Evolutionary conservation across 495 filamentous ascomycete genomes (phyloP), one percentile per base, ranked within the genome.

Genomic region (Neurospora terricola): DNA sequence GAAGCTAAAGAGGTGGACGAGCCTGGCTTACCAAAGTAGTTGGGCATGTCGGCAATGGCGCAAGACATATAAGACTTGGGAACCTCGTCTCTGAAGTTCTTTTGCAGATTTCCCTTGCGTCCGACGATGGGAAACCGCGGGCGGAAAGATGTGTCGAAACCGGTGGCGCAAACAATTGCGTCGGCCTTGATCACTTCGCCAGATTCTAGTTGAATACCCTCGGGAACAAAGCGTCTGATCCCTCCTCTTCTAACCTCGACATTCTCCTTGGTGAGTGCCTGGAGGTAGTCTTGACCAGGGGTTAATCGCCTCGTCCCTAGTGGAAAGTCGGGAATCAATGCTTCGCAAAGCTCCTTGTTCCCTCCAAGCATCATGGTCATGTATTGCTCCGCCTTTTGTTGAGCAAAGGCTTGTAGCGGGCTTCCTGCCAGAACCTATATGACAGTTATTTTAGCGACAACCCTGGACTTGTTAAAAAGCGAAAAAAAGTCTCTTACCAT

Each of bases 81-180:
- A 11, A 75, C 76, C 9, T 81, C 78, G 10, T 77, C 75, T 30
- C 66, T 75, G 80, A 84, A 83, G 16, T 23, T 73, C 37, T 85
- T 81, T 71, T 86, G 84, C 54, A 86, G 77, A 69, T 86, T 85
- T 10, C 88, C 82, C 8, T 84, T 80, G 68, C 86, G 82, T 16
- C 87, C 86, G 23, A 88, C 80, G 71, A 91, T 83, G 4, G 88
- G 85, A 74, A 91, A 92, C 5, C 87, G 87, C 0, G 90, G 89
- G 12, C 83, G 80, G 74, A 91, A 87, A 23, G 89, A 88, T 6
- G 78, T 82, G 71, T 92, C 88, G 62, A 90, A 91, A 7, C 91
- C 91, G 0, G 91, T 94, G 4, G 91, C 87, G 77, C 91, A 93
- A 75, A 94, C 86, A n/a, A 90, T 85, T 9, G 84, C 85, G 73